Evolutionary conservation across 257 asterid genomes (phyloP).

Genomic region (Dorcoceras hygrometricum): DNA sequence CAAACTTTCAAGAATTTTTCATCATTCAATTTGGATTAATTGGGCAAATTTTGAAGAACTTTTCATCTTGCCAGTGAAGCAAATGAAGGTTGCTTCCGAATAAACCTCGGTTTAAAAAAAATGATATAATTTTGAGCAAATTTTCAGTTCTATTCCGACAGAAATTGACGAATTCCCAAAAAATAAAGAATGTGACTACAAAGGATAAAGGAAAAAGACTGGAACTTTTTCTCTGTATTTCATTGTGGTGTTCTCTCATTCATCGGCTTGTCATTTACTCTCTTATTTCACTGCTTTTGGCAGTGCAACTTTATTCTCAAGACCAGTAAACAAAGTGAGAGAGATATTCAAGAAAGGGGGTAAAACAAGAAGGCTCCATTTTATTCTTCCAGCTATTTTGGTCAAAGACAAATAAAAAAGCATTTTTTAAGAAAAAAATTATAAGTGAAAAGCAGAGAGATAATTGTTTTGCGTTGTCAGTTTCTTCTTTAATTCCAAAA

Average conservation of each 20-base stretch:
- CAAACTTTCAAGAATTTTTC: not conserved
- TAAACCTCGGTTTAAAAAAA: not conserved
- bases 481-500: conserved; percentile 32
- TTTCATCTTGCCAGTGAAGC: not conserved
- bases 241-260: conserved; percentile 19
- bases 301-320: conserved; percentile 29
- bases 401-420: conserved; percentile 7
- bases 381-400: conserved; percentile 23
- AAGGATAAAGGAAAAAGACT: not conserved
- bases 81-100: not conserved
- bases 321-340: not conserved
- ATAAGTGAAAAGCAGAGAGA: not conserved
- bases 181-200: conserved; percentile 18
- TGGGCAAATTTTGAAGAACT: no score
- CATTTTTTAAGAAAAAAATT: not conserved
- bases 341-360: not conserved
- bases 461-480: conserved; percentile 23
- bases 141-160: not conserved
- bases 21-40: not conserved
- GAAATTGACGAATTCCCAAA: not conserved
- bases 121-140: not conserved
- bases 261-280: conserved; percentile 25
- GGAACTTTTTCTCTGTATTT: conserved; percentile 23
- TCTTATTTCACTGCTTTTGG: conserved; percentile 26
- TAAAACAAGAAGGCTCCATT: conserved; percentile 9